These are phyloP conservation scores for Bacidia rubella DNA, from an alignment of 495 filamentous ascomycete species.

Conservation along the genomic window DNA sequence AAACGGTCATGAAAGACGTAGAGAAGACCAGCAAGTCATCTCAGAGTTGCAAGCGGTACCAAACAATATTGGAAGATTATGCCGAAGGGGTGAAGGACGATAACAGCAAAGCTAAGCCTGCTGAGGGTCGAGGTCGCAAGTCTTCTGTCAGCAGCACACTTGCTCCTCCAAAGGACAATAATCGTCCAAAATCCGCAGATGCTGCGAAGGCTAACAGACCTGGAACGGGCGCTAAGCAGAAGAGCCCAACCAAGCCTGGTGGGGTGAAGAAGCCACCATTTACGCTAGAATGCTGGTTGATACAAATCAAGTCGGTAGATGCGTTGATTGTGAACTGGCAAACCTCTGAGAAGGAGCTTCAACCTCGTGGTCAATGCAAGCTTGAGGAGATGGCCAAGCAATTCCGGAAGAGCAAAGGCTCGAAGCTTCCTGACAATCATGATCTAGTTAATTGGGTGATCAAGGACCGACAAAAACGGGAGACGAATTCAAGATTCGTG, in stretches of 20 bases:
- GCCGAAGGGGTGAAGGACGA: neutral
- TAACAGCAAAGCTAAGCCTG: neutral
- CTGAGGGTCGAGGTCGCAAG: neutral
- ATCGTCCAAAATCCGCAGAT: neutral
- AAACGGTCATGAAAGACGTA: neutral
- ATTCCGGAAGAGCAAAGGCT: neutral
- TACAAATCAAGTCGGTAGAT: conserved; percentile 2
- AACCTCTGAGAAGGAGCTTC: conserved; percentile 9
- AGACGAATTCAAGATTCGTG: neutral
- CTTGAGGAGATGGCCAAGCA: conserved; percentile 7
- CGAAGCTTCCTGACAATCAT: conserved; percentile 1
- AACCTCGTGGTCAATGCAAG: conserved; percentile 5
- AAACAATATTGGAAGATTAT: neutral
- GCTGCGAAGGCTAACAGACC: neutral
- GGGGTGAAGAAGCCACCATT: neutral
- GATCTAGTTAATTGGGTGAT: conserved; percentile 5
- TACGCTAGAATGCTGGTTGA: conserved; percentile 3
- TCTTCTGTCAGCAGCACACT: neutral
- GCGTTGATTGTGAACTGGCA: conserved; percentile 1
- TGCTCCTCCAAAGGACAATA: neutral
- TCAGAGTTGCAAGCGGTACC: neutral
- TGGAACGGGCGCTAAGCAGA: neutral
- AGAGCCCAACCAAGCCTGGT: neutral
- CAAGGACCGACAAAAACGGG: conserved; percentile 3
- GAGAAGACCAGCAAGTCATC: neutral